phyloP scores from a whole-genome alignment of 2,329 filamentous ascomycete genomes.

The Penicillium vulpinum region DNA sequence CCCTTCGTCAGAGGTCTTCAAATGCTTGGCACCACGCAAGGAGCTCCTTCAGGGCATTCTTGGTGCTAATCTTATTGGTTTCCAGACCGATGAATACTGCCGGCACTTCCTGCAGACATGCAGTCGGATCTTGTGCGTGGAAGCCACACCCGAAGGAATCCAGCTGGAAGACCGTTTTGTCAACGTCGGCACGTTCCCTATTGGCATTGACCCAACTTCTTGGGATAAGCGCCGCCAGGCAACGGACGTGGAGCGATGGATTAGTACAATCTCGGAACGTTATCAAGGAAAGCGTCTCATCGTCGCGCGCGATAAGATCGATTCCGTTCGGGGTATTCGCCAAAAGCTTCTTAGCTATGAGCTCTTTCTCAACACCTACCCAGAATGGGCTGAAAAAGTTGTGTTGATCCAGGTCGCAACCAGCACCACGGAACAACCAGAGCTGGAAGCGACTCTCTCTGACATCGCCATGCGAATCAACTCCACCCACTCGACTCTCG shows the following conservation, averaged over 20 bases:
- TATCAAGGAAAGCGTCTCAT: constrained; percentile 89
- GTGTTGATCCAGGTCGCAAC: constrained; percentile 93
- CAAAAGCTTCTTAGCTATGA: constrained; percentile 93
- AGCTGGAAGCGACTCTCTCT: constrained; percentile 82
- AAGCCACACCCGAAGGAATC: constrained; percentile 83
- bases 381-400: constrained; percentile 81
- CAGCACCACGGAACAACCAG: constrained; percentile 82
- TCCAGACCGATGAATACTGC: constrained; percentile 90
- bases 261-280: constrained; percentile 74
- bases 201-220: constrained; percentile 83
- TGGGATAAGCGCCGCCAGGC: constrained; percentile 70
- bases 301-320: constrained; percentile 90
- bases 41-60: constrained; percentile 89
- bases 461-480: constrained; percentile 96
- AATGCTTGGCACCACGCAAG: constrained; percentile 82
- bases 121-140: constrained; percentile 84
- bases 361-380: constrained; percentile 89
- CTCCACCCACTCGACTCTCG: constrained; percentile 83
- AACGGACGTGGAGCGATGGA: constrained; percentile 73
- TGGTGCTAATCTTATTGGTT: constrained; percentile 87
- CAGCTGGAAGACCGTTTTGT: constrained; percentile 92
- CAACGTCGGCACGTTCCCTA: constrained; percentile 79
- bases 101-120: constrained; percentile 95
- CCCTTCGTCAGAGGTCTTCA: constrained; percentile 93
- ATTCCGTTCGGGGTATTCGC: constrained; percentile 85